Conservation (phyloP, 768 basidiomycete species). For the Calocybe cyanea region DNA sequence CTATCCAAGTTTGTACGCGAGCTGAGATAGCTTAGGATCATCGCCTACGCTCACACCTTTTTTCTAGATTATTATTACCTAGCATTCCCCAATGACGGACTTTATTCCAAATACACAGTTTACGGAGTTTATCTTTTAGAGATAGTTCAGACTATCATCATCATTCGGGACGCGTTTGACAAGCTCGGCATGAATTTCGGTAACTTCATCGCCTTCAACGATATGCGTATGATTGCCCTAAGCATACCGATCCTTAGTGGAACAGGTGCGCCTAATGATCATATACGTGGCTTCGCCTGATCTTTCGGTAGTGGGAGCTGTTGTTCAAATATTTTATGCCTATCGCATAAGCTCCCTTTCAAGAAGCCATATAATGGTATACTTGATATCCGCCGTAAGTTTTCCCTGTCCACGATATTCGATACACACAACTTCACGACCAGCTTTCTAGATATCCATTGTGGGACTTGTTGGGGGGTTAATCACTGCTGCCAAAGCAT, state of each 20-base stretch:
- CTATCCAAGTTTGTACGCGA: constrained; percentile 26
- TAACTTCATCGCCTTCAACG: constrained; percentile 19
- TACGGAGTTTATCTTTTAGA: constrained; percentile 26
- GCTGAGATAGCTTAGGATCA: background rate
- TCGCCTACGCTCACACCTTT: background rate
- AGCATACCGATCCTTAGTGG: constrained; percentile 27
- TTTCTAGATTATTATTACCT: constrained; percentile 30
- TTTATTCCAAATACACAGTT: constrained; percentile 21
- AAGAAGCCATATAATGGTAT: constrained; percentile 15
- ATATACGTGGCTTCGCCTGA: background rate
- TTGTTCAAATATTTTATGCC: constrained; percentile 30
- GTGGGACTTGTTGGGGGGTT: constrained; percentile 18
- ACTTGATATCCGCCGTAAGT: constrained; percentile 15
- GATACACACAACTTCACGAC: background rate
- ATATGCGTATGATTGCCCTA: constrained; percentile 21
- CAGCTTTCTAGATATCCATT: constrained; percentile 12
- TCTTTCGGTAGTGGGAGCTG: constrained; percentile 22
- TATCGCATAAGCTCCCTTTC: constrained; percentile 28
- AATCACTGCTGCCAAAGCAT: constrained; percentile 18
- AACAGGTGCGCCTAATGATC: constrained; percentile 18
- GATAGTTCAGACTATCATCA: constrained; percentile 22
- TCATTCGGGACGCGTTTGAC: constrained; percentile 23
- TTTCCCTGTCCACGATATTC: background rate
- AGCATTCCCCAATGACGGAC: constrained; percentile 25
- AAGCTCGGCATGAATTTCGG: constrained; percentile 26